Conservation (phyloP, 2,329 filamentous ascomycete species). For the Cladophialophora bantiana region DNA sequence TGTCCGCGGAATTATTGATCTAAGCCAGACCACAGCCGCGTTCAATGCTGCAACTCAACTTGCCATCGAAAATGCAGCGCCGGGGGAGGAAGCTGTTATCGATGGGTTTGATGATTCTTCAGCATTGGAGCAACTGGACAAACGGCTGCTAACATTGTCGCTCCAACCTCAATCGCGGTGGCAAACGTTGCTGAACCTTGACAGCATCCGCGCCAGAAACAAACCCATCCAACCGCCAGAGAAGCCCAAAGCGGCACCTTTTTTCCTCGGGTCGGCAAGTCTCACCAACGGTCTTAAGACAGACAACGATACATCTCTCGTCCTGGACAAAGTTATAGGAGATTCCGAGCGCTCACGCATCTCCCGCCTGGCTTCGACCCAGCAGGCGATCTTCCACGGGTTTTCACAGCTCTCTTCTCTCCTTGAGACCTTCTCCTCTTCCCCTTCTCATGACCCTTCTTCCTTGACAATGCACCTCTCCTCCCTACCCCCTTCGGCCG, state of each 20-base stretch:
- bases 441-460: conserved; percentile 62
- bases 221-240: conserved; percentile 93
- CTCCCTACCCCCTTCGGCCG: conserved; percentile 78
- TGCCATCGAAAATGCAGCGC: conserved; percentile 63
- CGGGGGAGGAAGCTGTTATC: conserved; percentile 55
- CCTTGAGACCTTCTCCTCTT: conserved; percentile 6
- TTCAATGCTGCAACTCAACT: conserved; percentile 77
- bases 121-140: conserved; percentile 76
- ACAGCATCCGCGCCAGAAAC: conserved; percentile 88
- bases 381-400: conserved; percentile 5
- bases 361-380: conserved; percentile 66
- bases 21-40: conserved; percentile 67
- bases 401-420: conserved; percentile 7
- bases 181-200: conserved; percentile 92
- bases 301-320: conserved; percentile 13
- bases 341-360: conserved; percentile 69
- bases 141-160: conserved; percentile 85
- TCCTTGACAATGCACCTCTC: conserved; percentile 80
- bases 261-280: conserved; percentile 79
- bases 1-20: conserved; percentile 70
- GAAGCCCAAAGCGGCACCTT: conserved; percentile 89
- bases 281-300: conserved; percentile 37
- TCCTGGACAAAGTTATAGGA: conserved; percentile 42
- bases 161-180: conserved; percentile 88
- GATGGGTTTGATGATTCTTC: conserved; percentile 56